These are phyloP conservation scores for Diaporthe vaccinii DNA, from an alignment of 2,329 filamentous ascomycete genomes.

Conservation along the genomic window DNA sequence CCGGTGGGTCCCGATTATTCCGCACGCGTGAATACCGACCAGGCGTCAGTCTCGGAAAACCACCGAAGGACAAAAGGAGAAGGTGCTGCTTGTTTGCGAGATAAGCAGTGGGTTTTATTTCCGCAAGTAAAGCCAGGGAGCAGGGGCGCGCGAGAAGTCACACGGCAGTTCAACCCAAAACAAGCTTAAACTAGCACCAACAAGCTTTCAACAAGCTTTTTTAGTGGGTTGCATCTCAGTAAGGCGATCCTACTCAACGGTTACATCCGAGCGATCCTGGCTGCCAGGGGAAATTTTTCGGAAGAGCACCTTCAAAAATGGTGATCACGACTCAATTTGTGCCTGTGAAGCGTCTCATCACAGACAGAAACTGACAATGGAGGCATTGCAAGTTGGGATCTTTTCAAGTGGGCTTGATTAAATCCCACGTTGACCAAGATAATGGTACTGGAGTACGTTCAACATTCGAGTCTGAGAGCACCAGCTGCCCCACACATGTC, in stretches of 20 bases:
- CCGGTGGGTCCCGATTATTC: neutral
- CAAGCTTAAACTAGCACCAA: slow-evolving; percentile 13
- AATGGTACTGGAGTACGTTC: too few species aligned
- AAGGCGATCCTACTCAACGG: neutral
- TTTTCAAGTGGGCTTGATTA: too few species aligned
- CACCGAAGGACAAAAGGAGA: slow-evolving; percentile 12
- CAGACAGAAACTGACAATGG: neutral
- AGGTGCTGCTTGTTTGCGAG: slow-evolving; percentile 8
- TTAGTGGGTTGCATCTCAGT: slow-evolving; percentile 8
- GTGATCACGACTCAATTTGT: neutral
- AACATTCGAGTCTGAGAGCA: neutral
- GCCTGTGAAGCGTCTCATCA: neutral
- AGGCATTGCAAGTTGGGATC: neutral
- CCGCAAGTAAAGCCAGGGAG: neutral
- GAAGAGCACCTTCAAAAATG: neutral
- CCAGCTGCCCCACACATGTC: neutral
- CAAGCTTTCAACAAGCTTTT: slow-evolving; percentile 23
- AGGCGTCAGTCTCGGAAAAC: neutral
- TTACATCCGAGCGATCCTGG: slow-evolving; percentile 3
- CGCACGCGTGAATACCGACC: neutral
- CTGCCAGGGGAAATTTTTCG: neutral
- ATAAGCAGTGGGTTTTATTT: neutral
- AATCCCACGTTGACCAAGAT: neutral
- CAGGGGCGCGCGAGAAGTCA: neutral
- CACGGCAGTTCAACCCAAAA: slow-evolving; percentile 19